Base-by-base conservation (phyloP, 1,284 basidiomycete genomes). In the Naganishia sp. region DNA sequence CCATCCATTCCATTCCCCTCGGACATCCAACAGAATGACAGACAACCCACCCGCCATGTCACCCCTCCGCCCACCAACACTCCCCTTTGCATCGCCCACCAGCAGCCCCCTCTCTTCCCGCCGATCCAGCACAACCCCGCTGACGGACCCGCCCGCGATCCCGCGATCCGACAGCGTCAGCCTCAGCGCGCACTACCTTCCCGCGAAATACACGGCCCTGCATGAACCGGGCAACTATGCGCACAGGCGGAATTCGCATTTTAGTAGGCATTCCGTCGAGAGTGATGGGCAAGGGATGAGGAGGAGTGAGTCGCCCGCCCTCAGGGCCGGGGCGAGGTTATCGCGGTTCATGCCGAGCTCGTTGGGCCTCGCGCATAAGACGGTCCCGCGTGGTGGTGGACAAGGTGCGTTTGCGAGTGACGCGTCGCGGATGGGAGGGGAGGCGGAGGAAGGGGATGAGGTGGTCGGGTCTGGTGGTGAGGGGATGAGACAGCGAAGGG, bases 381-480 rank as follows among this genome's bases (percentile, higher is more conserved):
- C 46, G 7, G 39, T 35, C 17, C 58, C 87, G 74, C 81, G 79
- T 62, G 86, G 87, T 47, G 86, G 87, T 25, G 87, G 87, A 7
- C 79, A 84, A 45, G 85, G 86, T 70, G 87, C 86, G 3, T 88
- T 87, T 71, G 75, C 75, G 4, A 70, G 67, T 15, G 69, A 76
- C 63, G 77, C 77, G 0, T 58, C 63, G 74, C 80, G 84, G 60
- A 85, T 87, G 78, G 84, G 85, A 0, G 83, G 80, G 10, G 81
- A 82, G 42, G 82, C 82, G 57, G 86, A 87, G 70, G 86, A 86
- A 63, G 85, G 84, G 72, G 82, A 84, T 54, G 84, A 87, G 65
- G 84, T 83, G 9, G 76, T 84, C 77, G n/a, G 76, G 78, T 47
- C 75, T 76, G 61, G 63, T 77, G 52, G 77, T 77, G 69, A 77